Base-by-base conservation (phyloP, 495 filamentous ascomycete species). In the Trichoderma gamsii region DNA sequence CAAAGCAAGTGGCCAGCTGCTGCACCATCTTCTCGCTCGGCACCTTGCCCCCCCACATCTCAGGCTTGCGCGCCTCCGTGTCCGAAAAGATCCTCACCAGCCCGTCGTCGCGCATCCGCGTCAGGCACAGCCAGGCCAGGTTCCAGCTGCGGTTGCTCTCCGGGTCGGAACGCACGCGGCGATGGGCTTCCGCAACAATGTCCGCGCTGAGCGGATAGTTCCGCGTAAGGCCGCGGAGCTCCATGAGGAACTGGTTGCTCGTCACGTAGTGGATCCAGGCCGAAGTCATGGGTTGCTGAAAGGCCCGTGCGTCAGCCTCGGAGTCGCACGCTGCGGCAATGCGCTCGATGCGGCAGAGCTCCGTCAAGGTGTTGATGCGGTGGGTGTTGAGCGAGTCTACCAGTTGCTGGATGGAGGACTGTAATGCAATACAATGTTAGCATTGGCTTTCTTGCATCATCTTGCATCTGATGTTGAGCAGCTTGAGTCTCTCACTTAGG, bases 221-320 rank as follows among this genome's bases (percentile, higher is more conserved):
- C 25, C 83, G 79, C 0, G 90, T 92, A 63, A 92, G 74, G 18
- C 86, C 85, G 44, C 89, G 79, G 3, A 93, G 82, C 69, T 93
- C 90, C 38, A 80, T 87, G n/a, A 93, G 80, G 27, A 93, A 79
- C 73, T 89, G 88, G 77, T 92, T 87, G 67, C 83, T 88, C 65
- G 84, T 86, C 70, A 93, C 89, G 73, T 92, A 92, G 76, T 91
- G 83, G 13, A 82, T 79, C 88, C 90, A 93, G 5, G 90, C 90
- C 5, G 81, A 75, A 3, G 88, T 90, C 87, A 93, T 88, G 12
- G 88, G 87, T 0, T 68, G 74, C 73, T 82, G 81, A 67, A 84
- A 83, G 0, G 78, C 78, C 43, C 84, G 82, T 21, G 82, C 82
- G 61, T 91, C 84, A 66, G 88, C 85, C 13, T 80, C 78, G 44